A percentile compares a stretch with the other conserved stretches of the same genome.
Evolutionary conservation across 1,284 basidiomycete genomes (phyloP).

Genomic region (Porphyrellus sp.): DNA sequence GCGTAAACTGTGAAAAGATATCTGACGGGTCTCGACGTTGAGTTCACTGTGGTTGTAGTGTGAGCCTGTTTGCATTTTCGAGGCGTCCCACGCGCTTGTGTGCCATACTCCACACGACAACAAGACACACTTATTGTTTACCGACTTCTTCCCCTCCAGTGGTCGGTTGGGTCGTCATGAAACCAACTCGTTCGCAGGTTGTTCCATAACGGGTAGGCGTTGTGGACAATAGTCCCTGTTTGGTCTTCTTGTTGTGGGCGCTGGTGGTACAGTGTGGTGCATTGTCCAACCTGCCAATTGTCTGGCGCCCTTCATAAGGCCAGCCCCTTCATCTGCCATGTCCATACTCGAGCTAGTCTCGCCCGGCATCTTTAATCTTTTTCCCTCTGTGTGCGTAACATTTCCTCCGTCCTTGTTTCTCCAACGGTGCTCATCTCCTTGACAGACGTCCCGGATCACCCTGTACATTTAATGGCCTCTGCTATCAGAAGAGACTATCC

Average conservation of each 20-base stretch:
- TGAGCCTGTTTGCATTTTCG: no score
- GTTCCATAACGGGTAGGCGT: conserved; percentile 24
- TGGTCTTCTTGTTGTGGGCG: conserved; percentile 22
- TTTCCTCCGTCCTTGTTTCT: conserved; percentile 4
- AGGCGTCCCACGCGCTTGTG: no score
- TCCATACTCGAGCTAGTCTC: conserved; percentile 5
- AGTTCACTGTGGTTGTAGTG: no score
- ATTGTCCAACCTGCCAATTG: conserved; percentile 18
- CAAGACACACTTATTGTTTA: no score
- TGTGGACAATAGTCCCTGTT: conserved; percentile 24
- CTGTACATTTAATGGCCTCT: conserved; percentile 1
- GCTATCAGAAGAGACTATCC: conserved; percentile 30
- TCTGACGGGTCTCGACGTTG: no score
- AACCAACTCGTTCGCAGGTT: background rate
- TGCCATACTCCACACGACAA: no score
- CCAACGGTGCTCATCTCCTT: conserved; percentile 7
- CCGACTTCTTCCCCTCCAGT: no score
- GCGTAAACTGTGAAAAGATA: no score
- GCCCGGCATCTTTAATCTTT: background rate
- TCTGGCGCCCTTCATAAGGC: conserved; percentile 23
- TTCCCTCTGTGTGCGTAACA: background rate
- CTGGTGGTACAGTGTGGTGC: background rate
- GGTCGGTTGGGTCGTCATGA: background rate
- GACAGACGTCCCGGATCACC: background rate
- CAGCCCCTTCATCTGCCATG: background rate